Evolutionary conservation across 192 early-diverging fungal genomes (phyloP), one percentile per base, ranked within the genome.

Genomic region (Tieghemiomyces parasiticus): DNA sequence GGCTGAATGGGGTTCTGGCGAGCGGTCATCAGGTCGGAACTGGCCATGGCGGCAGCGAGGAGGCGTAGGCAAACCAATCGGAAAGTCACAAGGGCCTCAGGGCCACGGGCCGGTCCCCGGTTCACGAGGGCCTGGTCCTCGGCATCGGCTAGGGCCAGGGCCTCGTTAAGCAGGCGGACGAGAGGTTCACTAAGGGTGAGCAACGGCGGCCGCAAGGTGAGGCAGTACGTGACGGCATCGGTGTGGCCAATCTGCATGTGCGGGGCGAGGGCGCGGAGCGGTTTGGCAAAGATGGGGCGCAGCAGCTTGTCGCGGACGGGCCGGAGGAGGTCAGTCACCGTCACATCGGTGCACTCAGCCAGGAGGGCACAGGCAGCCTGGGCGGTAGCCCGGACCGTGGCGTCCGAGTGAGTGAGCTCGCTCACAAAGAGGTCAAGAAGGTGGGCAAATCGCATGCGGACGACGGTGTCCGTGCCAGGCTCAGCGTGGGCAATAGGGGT

Each of bases 171-270:
- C 46, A 97, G 64, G 16, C 93, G 75, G 31, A 89, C 74, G 25
- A 99, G 78, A 67, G 97, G 92, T 29, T 97, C 95, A 51, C 83
- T 92, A 65, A 95, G 93, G 49, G 81, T 77, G 24, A 98, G 66
- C 56, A 98, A 79, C 2, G 92, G 85, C 49, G 95, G 93, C 20
- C 81, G 74, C 31, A 98, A 70, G 0, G 85, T 79, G 46, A 99
- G 71, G 60, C 93, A 97, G 68, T 94, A 98, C 0, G 92, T 96
- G 52, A 99, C 93, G 3, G 95, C 95, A 61, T 99, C 97, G 60
- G 95, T 97, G 65, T 96, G 84, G 19, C 95, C 97, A 33, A 99
- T 99, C 67, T 98, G 97, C 85, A 96, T 89, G 47, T 88, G 80
- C 69, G 91, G 87, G 0, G 97, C 92, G 30, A 98, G 76, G 0